phyloP scores from a whole-genome alignment of 495 filamentous ascomycete genomes.

The Penicillium bovifimosum region DNA sequence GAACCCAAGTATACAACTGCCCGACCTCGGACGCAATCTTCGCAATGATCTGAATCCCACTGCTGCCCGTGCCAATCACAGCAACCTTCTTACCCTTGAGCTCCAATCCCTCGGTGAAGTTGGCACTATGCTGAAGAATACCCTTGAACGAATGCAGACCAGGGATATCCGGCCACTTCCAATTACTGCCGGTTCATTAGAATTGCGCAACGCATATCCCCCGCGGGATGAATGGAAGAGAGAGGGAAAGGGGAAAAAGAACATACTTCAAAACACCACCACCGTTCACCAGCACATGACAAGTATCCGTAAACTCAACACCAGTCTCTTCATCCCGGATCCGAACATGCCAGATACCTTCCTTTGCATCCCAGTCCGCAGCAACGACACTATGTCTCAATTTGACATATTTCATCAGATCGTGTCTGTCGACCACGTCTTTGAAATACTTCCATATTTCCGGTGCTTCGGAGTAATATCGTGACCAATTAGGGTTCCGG shows the following conservation, averaged over 20 bases:
- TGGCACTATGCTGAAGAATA: not conserved
- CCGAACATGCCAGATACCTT: conserved; percentile 35
- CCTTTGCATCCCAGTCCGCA: conserved; percentile 29
- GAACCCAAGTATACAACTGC: not conserved
- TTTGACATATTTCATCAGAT: conserved; percentile 19
- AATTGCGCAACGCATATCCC: too few species aligned
- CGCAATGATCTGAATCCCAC: not conserved
- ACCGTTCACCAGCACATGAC: not conserved
- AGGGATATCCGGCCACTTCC: not conserved
- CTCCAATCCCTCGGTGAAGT: not conserved
- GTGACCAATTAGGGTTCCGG: conserved; percentile 44
- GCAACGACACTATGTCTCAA: conserved; percentile 20
- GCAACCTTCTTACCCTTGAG: not conserved
- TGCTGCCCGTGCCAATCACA: not conserved
- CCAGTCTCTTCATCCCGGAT: conserved; percentile 10
- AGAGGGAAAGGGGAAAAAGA: too few species aligned
- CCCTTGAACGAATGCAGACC: not conserved
- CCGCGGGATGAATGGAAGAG: too few species aligned
- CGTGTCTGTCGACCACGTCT: conserved; percentile 24
- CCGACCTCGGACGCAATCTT: not conserved
- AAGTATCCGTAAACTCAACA: not conserved
- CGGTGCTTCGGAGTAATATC: conserved; percentile 41
- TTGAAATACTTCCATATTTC: conserved; percentile 52
- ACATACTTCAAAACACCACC: not conserved
- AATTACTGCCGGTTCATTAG: not conserved